A percentile compares a stretch with the other conserved stretches of the same genome.
Evolutionary conservation across 192 early-diverging fungal species (phyloP).

Genomic region (Backusella tarrabulga): DNA sequence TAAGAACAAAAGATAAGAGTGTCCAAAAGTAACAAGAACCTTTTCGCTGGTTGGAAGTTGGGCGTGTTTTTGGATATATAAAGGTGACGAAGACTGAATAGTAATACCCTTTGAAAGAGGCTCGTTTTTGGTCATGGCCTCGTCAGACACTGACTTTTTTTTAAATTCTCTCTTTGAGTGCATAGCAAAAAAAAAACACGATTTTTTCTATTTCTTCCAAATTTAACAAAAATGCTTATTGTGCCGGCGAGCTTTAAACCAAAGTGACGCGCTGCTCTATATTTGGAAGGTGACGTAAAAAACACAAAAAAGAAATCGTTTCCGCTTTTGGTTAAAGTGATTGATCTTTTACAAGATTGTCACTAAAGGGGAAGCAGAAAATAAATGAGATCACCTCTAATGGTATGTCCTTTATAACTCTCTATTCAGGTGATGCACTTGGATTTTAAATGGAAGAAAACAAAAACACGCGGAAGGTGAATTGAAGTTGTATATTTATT

Average conservation of each 20-base stretch:
- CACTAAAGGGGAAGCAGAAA: not conserved
- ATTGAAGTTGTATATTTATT: not conserved
- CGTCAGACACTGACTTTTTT: not conserved
- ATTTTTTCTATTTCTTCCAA: not conserved
- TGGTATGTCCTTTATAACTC: not conserved
- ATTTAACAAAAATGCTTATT: not conserved
- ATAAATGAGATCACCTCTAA: not conserved
- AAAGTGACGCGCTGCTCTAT: not conserved
- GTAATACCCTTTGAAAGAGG: not conserved
- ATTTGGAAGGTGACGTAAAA: not conserved
- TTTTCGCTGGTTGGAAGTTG: not conserved
- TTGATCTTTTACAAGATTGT: not conserved
- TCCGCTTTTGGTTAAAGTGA: not conserved
- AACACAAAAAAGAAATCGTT: not conserved
- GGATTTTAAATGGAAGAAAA: not conserved
- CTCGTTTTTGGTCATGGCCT: slow-evolving; percentile 5
- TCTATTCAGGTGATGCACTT: not conserved
- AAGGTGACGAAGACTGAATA: slow-evolving; percentile 5
- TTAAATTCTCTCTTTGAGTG: not conserved
- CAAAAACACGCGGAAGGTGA: not conserved
- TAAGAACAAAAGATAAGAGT: not conserved
- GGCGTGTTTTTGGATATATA: not conserved
- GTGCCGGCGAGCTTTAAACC: not conserved
- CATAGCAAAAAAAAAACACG: not conserved
- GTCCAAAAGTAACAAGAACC: not conserved